phyloP scores from a whole-genome alignment of 345 rosid genomes.

The Eucalyptus pauciflora region DNA sequence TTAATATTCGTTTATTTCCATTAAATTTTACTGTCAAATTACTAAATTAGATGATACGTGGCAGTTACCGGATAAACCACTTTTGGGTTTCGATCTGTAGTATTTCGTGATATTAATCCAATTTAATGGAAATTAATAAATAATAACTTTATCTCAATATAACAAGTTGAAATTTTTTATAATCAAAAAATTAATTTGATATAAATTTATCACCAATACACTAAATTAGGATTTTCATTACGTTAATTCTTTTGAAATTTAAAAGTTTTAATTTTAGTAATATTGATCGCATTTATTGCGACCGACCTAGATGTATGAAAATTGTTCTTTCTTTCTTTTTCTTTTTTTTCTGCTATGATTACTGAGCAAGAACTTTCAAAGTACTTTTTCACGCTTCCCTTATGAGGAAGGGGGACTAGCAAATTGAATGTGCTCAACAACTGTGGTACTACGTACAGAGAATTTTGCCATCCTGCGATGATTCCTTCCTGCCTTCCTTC shows the following conservation, averaged over 20 bases:
- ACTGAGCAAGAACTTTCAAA: neutral
- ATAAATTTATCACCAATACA: neutral
- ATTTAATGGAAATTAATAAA: too few species aligned
- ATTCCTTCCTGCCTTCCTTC: too few species aligned
- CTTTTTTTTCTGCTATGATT: neutral
- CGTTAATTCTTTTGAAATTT: neutral
- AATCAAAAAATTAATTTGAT: too few species aligned
- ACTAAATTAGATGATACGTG: rapidly evolving
- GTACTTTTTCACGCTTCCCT: neutral
- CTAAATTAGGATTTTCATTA: too few species aligned
- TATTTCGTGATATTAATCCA: rapidly evolving
- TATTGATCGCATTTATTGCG: neutral
- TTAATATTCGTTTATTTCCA: rapidly evolving
- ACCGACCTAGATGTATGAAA: neutral
- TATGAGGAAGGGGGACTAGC: neutral
- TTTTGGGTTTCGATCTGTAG: too few species aligned
- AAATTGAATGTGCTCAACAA: neutral
- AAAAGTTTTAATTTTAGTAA: neutral
- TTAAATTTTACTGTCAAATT: too few species aligned
- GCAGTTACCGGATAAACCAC: rapidly evolving
- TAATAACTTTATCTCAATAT: neutral
- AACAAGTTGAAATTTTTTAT: rapidly evolving
- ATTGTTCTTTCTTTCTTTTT: neutral
- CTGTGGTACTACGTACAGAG: neutral
- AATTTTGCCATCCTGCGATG: neutral